Conservation (phyloP, 2,329 filamentous ascomycete species). For the Colletotrichum sp. region DNA sequence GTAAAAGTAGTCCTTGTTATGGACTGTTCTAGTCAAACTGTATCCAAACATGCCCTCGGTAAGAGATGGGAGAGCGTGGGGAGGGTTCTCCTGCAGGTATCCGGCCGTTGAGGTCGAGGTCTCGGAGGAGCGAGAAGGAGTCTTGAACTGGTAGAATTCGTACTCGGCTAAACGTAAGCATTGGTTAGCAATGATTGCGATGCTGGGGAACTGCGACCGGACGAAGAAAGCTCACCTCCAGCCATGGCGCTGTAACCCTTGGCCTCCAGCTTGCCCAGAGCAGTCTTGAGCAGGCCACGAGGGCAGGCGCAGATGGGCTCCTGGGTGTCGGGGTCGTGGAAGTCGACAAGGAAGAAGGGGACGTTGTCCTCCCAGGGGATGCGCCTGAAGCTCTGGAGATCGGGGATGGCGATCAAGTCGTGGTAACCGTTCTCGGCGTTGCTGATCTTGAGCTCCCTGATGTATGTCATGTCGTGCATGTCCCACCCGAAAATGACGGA, state of each 20-base stretch:
- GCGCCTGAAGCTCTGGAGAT: conserved; percentile 77
- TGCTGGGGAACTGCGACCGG: not conserved
- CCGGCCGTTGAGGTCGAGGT: conserved; percentile 72
- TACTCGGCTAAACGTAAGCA: conserved; percentile 73
- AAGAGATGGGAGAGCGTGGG: conserved; percentile 75
- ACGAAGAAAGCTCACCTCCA: conserved; percentile 66
- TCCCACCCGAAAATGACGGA: conserved; percentile 96
- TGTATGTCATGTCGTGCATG: conserved; percentile 93
- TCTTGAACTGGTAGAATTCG: conserved; percentile 91
- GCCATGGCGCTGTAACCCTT: conserved; percentile 85
- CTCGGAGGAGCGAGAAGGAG: conserved; percentile 57
- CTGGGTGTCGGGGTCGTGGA: conserved; percentile 80
- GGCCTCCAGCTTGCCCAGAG: conserved; percentile 69
- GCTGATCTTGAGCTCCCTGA: conserved; percentile 82
- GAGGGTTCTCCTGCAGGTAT: conserved; percentile 77
- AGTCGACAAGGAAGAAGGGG: conserved; percentile 85
- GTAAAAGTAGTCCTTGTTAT: conserved; percentile 94
- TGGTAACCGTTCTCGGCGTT: conserved; percentile 91
- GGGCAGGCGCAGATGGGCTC: conserved; percentile 79
- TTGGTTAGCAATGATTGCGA: not conserved
- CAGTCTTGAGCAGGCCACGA: conserved; percentile 73
- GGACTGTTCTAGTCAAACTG: conserved; percentile 82
- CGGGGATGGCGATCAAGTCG: conserved; percentile 82
- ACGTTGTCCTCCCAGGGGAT: conserved; percentile 92
- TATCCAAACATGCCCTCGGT: conserved; percentile 98